Base-by-base conservation (phyloP, 2,329 filamentous ascomycete species). In the Colletotrichum lupini region DNA sequence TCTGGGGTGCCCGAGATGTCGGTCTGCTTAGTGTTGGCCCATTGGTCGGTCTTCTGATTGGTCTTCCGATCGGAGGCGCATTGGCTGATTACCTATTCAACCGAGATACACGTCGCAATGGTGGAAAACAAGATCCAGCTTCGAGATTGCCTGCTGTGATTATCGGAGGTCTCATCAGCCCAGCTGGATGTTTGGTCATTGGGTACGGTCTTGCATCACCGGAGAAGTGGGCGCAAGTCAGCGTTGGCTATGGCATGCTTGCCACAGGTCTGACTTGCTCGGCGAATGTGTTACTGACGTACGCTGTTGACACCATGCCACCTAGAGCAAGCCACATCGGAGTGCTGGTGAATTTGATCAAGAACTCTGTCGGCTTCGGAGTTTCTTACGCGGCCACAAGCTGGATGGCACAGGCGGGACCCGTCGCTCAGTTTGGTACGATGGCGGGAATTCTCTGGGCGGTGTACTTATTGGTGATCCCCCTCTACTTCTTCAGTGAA, bases 251-350 rank as follows among this genome's bases (percentile, higher is more conserved):
- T 67, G 74, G 64, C 19, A 76, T 77, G 76, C 24, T 76, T 24
- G 28, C 72, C 16, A 74, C 74, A 19, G 75, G 75, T 12, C 32
- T 76, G 62, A 76, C 76, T 14, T 73, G 67, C 53, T 76, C 74
- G 9, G 75, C 75, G 12, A 77, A 77, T 26, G 67, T 77, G 14
- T 35, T 77, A 9, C 66, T 77, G 5, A 76, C 74, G 2, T 77
- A 77, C 24, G 71, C 72, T 9, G 74, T 77, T 14, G 76, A 77
- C 59, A 75, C 66, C 9, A 68, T 74, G 53, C 68, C 72, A 8
- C 16, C 55, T 14, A 59, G 69, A 16, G 74, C 76, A 19, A 71
- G 67, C 4, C 64, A 77, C 32, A 74, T 77, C 59, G 76, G 75
- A 6, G 67, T 73, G 8, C n/a, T 76, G 22, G 74, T 77, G 35